Conservation (phyloP, 495 filamentous ascomycete genomes). For the Aspergillus hancockii region DNA sequence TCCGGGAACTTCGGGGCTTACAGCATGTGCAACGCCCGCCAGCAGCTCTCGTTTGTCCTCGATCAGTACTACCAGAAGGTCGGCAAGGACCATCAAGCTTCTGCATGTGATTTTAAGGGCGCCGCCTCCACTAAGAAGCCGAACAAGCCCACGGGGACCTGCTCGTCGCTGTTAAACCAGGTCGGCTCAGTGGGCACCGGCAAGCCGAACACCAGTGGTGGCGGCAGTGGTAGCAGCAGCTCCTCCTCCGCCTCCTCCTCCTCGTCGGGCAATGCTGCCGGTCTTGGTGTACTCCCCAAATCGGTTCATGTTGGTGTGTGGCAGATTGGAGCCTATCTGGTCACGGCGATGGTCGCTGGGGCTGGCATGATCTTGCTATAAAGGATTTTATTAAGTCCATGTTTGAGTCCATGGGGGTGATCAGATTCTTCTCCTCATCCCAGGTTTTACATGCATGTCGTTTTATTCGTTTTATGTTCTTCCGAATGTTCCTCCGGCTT, state of each 20-base stretch:
- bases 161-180: slow-evolving; percentile 54
- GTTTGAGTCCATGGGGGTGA: no score
- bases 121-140: slow-evolving; percentile 55
- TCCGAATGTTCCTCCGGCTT: not conserved
- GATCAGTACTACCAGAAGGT: slow-evolving; percentile 75
- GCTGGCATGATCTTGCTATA: not conserved
- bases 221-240: slow-evolving; percentile 22
- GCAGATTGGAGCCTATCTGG: not conserved
- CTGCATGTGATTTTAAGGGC: slow-evolving; percentile 79
- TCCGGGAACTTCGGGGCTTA: slow-evolving; percentile 83
- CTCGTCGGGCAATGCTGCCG: slow-evolving; percentile 45
- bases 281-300: slow-evolving; percentile 47
- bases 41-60: slow-evolving; percentile 79
- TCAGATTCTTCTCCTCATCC: not conserved
- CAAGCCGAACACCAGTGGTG: slow-evolving; percentile 55
- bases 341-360: not conserved
- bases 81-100: slow-evolving; percentile 31
- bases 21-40: slow-evolving; percentile 73
- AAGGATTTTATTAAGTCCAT: no score
- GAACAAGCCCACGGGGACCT: slow-evolving; percentile 48
- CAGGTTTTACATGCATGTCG: not conserved
- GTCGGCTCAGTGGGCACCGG: slow-evolving; percentile 64
- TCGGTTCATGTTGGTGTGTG: slow-evolving; percentile 20
- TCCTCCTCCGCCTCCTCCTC: slow-evolving; percentile 20
- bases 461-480: not conserved